Percentiles rank a stretch among this genome's conserved stretches.
phyloP scores from a whole-genome alignment of 108 stramenopile species.

The Fragilariopsis cylindrus region DNA sequence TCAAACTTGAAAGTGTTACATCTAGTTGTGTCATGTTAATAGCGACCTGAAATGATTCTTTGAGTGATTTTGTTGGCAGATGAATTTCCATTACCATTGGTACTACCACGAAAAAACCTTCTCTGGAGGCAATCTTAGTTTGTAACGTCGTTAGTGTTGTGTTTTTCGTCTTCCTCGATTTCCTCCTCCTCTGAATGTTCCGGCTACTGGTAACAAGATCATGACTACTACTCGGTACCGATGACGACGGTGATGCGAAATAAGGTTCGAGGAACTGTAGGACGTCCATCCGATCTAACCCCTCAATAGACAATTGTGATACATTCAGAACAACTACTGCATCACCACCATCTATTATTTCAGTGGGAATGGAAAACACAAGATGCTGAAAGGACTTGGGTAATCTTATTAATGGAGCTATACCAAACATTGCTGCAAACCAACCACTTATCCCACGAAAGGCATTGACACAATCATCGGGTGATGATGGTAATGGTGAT shows the following conservation, averaged over 20 bases:
- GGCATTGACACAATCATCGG: conserved; percentile 48
- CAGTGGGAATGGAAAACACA: conserved; percentile 42
- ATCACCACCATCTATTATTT: conserved; percentile 14
- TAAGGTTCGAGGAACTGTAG: conserved; percentile 45
- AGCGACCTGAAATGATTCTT: conserved; percentile 52
- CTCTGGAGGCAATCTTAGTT: conserved; percentile 8
- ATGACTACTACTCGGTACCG: neutral
- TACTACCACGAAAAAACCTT: conserved; percentile 38
- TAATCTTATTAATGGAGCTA: conserved; percentile 18
- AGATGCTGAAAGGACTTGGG: conserved; percentile 42
- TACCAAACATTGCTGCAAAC: conserved; percentile 42
- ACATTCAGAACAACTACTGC: conserved; percentile 23
- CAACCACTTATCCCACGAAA: conserved; percentile 72
- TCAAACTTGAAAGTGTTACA: conserved; percentile 16
- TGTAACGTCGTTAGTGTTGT: conserved; percentile 16
- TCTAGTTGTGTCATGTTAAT: conserved; percentile 46
- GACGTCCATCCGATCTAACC: conserved; percentile 53
- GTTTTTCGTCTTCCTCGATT: neutral
- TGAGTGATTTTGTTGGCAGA: conserved; percentile 26
- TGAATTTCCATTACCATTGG: conserved; percentile 43
- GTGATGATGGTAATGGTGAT: conserved; percentile 14
- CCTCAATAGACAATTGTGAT: conserved; percentile 38
- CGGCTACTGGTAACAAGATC: no score
- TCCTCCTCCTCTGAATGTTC: no score
- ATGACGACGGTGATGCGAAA: neutral